Conservation (phyloP, 2,329 filamentous ascomycete species). For the Scleromitrula shiraiana region DNA sequence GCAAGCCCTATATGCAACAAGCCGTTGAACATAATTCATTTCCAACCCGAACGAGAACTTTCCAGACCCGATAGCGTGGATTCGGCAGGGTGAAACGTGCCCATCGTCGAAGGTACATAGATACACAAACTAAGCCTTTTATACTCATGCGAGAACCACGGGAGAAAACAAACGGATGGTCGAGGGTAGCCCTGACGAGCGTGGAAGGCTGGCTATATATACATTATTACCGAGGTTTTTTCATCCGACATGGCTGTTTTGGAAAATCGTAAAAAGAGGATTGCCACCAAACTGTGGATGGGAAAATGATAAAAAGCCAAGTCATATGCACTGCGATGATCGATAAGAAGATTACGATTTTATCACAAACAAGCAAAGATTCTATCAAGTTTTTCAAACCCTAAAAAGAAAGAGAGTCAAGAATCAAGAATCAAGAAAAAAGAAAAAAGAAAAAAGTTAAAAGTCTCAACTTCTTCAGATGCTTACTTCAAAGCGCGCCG, state of each 20-base stretch:
- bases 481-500: slow-evolving; percentile 11
- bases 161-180: background rate
- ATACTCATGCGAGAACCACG: slow-evolving; percentile 13
- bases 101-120: slow-evolving; percentile 14
- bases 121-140: slow-evolving; percentile 11
- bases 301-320: no score
- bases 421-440: no score
- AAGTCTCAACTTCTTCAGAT: slow-evolving; percentile 7
- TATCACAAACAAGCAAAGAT: no score
- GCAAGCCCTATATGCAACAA: slow-evolving; percentile 5
- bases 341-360: no score
- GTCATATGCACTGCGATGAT: no score
- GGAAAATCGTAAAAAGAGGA: no score
- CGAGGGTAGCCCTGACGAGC: slow-evolving; percentile 5
- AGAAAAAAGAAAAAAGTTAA: background rate
- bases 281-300: no score
- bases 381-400: no score
- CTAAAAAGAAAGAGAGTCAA: no score
- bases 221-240: background rate
- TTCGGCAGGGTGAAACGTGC: slow-evolving; percentile 18
- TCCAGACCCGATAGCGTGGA: slow-evolving; percentile 17
- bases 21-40: slow-evolving; percentile 1
- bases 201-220: background rate
- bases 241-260: no score
- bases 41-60: background rate